phyloP scores from a whole-genome alignment of 352 stramenopile species.

The Pythium dissotocum region DNA sequence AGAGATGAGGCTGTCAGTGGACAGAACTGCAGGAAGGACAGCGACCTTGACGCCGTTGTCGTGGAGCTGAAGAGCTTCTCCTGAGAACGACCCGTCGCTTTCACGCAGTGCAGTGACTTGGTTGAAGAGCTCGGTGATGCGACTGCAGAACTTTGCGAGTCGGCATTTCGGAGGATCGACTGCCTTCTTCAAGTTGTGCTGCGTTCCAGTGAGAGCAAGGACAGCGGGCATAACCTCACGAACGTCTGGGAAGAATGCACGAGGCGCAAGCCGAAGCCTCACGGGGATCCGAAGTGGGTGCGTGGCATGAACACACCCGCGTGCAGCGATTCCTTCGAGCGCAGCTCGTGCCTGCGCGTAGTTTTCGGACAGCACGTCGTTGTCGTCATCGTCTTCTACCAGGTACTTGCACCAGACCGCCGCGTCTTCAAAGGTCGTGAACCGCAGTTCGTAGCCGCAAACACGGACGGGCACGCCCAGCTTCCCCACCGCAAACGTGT shows the following conservation, averaged over 20 bases:
- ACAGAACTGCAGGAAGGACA: neutral
- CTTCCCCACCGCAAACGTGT: neutral
- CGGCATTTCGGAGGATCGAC: neutral
- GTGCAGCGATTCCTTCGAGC: neutral
- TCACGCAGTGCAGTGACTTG: neutral
- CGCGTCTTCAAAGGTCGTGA: neutral
- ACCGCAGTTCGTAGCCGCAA: conserved; percentile 8
- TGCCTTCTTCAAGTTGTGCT: neutral
- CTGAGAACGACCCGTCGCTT: neutral
- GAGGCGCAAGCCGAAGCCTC: neutral
- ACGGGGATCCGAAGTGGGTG: neutral
- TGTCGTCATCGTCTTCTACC: neutral
- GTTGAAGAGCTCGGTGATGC: neutral
- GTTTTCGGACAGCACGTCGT: neutral
- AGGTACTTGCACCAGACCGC: neutral
- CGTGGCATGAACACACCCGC: no score
- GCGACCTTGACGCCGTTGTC: neutral
- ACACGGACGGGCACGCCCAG: neutral
- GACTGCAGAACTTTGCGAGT: neutral
- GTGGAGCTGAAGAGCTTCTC: neutral
- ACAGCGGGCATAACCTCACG: neutral
- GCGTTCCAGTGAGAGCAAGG: neutral
- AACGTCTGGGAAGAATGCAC: neutral
- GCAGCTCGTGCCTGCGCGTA: neutral
- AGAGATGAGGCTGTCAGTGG: no score